Evolutionary conservation across 306 rosid species (phyloP), one percentile per base, ranked within the genome.

Genomic region (Prosopis cineraria): DNA sequence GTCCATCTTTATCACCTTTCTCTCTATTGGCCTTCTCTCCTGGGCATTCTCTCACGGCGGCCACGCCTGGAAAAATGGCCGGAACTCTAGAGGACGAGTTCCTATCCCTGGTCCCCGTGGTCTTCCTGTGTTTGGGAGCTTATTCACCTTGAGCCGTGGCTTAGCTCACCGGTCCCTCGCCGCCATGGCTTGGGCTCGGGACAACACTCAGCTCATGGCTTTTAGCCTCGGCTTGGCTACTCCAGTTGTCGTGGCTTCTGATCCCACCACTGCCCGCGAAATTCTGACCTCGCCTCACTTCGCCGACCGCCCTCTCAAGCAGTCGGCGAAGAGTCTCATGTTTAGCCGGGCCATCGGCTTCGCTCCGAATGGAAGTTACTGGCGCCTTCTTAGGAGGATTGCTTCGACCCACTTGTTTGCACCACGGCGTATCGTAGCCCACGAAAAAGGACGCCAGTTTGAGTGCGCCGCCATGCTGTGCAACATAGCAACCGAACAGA

Each of bases 281-380:
- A 86, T 88, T 24, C 68, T 88, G 0, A 80, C 90, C 13, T 86
- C 88, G 0, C 84, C 88, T 0, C 74, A 80, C 82, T 86, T 88
- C 13, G 92, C 92, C 1, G 85, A 88, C 60, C 85, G 92, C 3
- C 92, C 92, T 0, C 19, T 88, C 0, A 88, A 88, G 66, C 88
- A 81, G 47, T 88, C 92, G 0, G 92, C 92, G 0, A 79, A 75
- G 76, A 82, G 79, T 39, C 83, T 88, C 0, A 84, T 84, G 87
- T 88, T 88, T 70, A 41, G 59, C 24, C 90, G 88, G 31, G 92
- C 92, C 76, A 86, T 88, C 19, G 92, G 92, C 59, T 88, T 88
- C 50, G 92, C 92, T 4, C 90, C 92, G 3, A 88, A 82, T 53
- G 90, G 90, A 0, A 56, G 81, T 2, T 88, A 88, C 74, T 88